phyloP scores from a whole-genome alignment of 202 grass and related monocot species.

The Bolboschoenoplectus hybrid region DNA sequence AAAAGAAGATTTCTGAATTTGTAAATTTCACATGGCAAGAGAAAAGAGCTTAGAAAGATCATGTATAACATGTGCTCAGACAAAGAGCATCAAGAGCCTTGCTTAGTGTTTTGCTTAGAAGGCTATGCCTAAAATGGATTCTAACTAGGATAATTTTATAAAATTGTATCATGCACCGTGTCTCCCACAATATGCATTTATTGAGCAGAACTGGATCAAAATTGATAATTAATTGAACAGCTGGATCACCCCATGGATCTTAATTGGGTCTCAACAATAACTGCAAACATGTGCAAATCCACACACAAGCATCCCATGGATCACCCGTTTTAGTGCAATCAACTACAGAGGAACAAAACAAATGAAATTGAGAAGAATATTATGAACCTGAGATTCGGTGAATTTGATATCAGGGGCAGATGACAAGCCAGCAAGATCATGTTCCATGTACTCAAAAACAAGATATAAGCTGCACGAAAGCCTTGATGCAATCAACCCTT shows the following conservation, averaged over 20 bases:
- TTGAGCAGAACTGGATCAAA: not conserved
- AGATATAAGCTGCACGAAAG: slow-evolving; percentile 90
- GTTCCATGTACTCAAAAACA: slow-evolving; percentile 99
- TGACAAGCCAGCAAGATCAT: slow-evolving; percentile 89
- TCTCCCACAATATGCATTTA: not conserved
- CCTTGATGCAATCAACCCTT: slow-evolving; percentile 91
- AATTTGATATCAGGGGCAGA: slow-evolving; percentile 84
- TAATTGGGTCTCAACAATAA: not conserved
- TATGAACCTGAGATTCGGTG: slow-evolving; percentile 73
- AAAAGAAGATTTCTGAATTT: not conserved
- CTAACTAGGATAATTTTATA: not conserved
- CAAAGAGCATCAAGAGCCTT: not conserved
- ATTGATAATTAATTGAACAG: not conserved
- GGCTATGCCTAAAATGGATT: not conserved
- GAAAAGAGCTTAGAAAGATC: not conserved
- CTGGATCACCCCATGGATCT: slow-evolving; percentile 8
- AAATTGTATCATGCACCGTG: not conserved
- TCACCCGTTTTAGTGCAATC: not conserved
- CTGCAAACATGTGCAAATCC: not conserved
- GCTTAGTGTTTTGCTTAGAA: not conserved
- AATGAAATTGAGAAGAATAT: not conserved
- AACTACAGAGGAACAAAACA: not conserved
- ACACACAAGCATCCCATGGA: not conserved
- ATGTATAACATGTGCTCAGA: not conserved
- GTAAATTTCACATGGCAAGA: not conserved